Evolutionary conservation across 257 asterid species (phyloP).

Genomic region (Cruciata laevipes): DNA sequence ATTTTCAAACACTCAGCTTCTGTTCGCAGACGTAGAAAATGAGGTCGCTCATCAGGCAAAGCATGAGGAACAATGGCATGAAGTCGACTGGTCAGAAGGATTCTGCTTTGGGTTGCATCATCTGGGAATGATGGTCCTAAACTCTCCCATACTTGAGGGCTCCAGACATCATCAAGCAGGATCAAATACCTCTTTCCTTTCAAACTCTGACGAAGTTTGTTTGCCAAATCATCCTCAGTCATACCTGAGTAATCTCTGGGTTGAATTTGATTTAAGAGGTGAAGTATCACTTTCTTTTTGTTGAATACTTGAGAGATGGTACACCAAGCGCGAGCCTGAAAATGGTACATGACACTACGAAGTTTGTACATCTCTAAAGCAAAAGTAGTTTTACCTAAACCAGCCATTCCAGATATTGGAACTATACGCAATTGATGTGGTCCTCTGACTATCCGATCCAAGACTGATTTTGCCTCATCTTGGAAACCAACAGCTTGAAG

Average conservation of each 20-base stretch:
- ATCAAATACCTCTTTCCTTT: neutral
- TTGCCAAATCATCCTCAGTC: neutral
- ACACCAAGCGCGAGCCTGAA: no score
- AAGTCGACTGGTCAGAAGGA: slow-evolving; percentile 1
- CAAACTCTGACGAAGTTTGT: neutral
- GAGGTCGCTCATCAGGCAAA: neutral
- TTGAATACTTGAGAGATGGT: neutral
- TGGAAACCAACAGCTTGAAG: neutral
- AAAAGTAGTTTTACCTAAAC: neutral
- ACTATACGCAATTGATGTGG: neutral
- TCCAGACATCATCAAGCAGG: neutral
- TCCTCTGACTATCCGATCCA: neutral
- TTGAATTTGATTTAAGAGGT: neutral
- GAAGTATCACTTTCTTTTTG: neutral
- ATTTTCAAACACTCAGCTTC: neutral
- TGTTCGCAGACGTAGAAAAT: neutral
- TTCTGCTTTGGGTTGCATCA: neutral
- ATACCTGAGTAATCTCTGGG: neutral
- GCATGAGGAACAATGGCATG: neutral
- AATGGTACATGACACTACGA: neutral
- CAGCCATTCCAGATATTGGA: neutral
- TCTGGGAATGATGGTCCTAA: neutral
- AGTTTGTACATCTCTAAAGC: neutral
- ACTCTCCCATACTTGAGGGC: neutral
- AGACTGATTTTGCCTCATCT: neutral